Evolutionary conservation across 345 rosid genomes (phyloP), one percentile per base, ranked within the genome.

Genomic region (Heritiera fomes): DNA sequence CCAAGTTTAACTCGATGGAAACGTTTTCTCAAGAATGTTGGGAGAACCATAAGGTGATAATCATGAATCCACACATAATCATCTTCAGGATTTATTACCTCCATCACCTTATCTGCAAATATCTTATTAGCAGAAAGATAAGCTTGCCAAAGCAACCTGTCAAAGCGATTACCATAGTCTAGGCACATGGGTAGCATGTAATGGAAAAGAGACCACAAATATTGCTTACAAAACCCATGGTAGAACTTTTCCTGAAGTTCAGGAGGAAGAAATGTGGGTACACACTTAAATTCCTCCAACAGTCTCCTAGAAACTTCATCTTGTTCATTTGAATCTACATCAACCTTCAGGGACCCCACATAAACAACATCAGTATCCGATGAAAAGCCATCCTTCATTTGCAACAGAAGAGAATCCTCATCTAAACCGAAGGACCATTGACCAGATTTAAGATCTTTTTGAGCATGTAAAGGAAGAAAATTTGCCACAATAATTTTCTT

Each of bases 61-160:
- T 86, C 89, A 78, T 86, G 89, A 38, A 86, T 77, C 88, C 88
- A 86, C 17, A 85, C 80, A 72, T 60, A 83, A 73, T 85, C 88
- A 40, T 83, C 81, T 41, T 84, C 89, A 14, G 83, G 85, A 67
- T 84, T 86, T 65, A 80, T 70, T 49, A 84, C 85, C 83, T 82
- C 89, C 43, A 86, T 72, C 41, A 86, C 83, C 83, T 78, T 82
- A 8, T 84, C 79, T 43, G 76, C 77, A 72, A 86, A 86, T 60
- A 82, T 75, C 75, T 80, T 86, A 64, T 86, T 86, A n/a, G 85
- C 85, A 5, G 84, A 73, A n/a, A 86, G 73, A 71, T 86, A 86
- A 49, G 89, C 81, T 73, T 86, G 85, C 89, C 89, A 86, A 65
- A 77, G 71, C 14, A 82, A 84, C 32, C 84, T 71, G 52, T 86